A percentile compares a stretch with the other conserved stretches of the same genome.
Evolutionary conservation across 306 rosid species (phyloP).

Genomic region (Citrullus amarus): DNA sequence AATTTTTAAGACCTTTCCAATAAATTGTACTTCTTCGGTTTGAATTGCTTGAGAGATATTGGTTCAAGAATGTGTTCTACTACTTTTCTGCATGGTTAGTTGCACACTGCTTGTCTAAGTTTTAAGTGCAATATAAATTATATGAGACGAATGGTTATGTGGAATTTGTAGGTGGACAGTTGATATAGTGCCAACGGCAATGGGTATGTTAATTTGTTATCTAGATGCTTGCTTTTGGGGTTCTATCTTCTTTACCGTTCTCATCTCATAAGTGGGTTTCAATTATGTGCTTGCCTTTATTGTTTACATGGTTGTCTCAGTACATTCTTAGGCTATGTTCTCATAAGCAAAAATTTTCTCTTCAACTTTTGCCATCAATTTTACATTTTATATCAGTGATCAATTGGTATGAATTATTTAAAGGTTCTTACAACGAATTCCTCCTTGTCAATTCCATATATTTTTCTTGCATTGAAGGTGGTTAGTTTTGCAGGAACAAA

Average conservation of each 20-base stretch:
- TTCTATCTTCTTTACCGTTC: not conserved
- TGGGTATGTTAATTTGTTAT: not conserved
- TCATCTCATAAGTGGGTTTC: not conserved
- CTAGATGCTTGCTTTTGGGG: not conserved
- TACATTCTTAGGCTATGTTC: not conserved
- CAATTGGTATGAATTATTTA: not conserved
- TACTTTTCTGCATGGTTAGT: no score
- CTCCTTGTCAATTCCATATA: not conserved
- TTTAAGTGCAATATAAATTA: not conserved
- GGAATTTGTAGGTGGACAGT: not conserved
- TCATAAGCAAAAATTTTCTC: no score
- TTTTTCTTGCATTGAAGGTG: not conserved
- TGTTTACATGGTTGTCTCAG: not conserved
- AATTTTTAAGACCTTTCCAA: not conserved
- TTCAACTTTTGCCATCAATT: not conserved
- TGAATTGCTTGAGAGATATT: not conserved
- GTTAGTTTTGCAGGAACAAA: constrained; percentile 42
- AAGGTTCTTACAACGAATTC: not conserved
- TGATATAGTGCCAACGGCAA: not conserved
- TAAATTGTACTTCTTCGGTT: not conserved
- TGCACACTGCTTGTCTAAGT: no score
- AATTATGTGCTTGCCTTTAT: not conserved
- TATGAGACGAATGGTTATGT: not conserved
- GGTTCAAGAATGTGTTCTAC: no score
- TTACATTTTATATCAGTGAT: not conserved